Evolutionary conservation across 2,329 filamentous ascomycete genomes (phyloP), one percentile per base, ranked within the genome.

Genomic region (Stylonectria norvegica): DNA sequence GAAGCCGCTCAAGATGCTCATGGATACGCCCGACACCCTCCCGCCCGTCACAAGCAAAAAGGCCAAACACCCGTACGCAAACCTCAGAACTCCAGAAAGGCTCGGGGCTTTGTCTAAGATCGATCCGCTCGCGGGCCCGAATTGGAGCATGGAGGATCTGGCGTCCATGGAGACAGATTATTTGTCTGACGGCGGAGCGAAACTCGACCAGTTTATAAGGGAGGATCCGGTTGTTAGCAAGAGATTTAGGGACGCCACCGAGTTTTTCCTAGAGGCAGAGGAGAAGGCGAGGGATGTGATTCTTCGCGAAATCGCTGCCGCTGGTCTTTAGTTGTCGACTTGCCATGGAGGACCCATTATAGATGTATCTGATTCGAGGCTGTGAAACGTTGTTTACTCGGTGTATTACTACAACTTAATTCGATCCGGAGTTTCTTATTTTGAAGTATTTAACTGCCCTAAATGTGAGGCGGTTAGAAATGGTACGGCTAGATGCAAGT

Each of bases 151-250:
- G n/a, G 66, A 63, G 19, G 59, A 61, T 37, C 52, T 67, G 17
- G 63, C 62, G 5, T 57, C 58, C 23, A 65, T 62, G 4, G 58
- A 65, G 22, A 58, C 68, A 2, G 68, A 72, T 53, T 73, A 71
- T 39, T 61, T 72, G 10, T 65, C 66, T 3, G 58, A 72, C 37
- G 59, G 60, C 27, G 70, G 69, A 61, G 14, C 8, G 27, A 15
- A 30, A 15, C 27, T 30, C 8, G 22, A 25, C 12, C 7, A 25
- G 12, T 25, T 25, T 25, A 12, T 25, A 12, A 7, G 22, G 12
- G 12, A 25, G 7, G 22, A 25, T 25, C 22, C 22, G 7, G 22
- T 25, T 7, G 22, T 25, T 25, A 25, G 22, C 22, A 25, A 25
- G 12, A 7, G 22, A 12, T 25, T 25, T 12, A 12, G 22, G 22